Base-by-base conservation (phyloP, 2,329 filamentous ascomycete genomes). In the Fusarium protoensiforme region DNA sequence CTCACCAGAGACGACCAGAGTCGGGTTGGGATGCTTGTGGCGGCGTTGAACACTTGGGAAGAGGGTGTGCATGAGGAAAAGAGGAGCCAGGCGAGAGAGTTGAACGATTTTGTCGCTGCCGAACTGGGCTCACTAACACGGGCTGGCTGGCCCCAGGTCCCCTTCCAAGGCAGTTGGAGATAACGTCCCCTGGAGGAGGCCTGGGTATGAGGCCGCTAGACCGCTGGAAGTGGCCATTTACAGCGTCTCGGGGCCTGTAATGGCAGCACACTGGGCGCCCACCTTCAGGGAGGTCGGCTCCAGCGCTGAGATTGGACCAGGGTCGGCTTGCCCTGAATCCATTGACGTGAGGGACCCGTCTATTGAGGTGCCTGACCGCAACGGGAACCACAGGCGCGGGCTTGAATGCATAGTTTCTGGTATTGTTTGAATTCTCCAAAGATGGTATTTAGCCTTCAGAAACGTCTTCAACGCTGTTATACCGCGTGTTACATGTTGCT, bases 41-140 rank as follows among this genome's bases (percentile, higher is more conserved):
- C 77, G 81, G 79, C 73, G 77, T 75, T 73, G 65, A 75, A 78
- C 74, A 69, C 78, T 79, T 77, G 77, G 77, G 80, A 78, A 77
- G 79, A 81, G 80, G 80, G 81, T 82, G 83, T 83, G 82, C 78
- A 83, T 81, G 81, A 80, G 81, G 83, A 84, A 84, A 84, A 84
- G 83, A 84, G 83, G 83, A 84, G 81, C 78, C 76, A 77, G 78
- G 66, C 73, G 72, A 76, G 71, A 75, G 78, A 83, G 82, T 81
- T 78, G 78, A 80, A 80, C 78, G 81, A 83, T 83, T 83, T 84
- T 83, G 82, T 82, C 81, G 79, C 76, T 78, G 77, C 75, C 71
- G 71, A 71, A 71, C 65, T 76, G 77, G 75, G 59, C 69, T 77
- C 75, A 77, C 75, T 77, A 77, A 77, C 74, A 77, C 64, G 61